These are phyloP conservation scores for Nicotiana undulata DNA, from an alignment of 257 asterid genomes.

Conservation along the genomic window DNA sequence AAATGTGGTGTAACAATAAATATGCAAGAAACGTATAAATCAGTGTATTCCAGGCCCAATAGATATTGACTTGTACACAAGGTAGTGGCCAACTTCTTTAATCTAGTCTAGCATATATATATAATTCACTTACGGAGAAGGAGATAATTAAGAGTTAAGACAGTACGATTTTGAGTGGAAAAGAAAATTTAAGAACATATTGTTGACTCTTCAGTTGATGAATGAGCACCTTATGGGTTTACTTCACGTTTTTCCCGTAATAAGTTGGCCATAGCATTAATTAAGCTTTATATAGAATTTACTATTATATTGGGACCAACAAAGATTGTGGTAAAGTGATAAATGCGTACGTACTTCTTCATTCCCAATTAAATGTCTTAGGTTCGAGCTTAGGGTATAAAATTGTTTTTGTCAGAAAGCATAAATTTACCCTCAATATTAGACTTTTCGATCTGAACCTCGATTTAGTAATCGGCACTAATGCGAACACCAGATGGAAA, in stretches of 20 bases:
- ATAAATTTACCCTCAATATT: too few species aligned
- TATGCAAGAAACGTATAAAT: not conserved
- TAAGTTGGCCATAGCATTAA: not conserved
- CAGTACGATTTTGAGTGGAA: not conserved
- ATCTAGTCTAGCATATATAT: not conserved
- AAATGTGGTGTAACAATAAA: not conserved
- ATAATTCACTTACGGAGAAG: not conserved
- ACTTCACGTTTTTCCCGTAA: not conserved
- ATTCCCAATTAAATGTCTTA: too few species aligned
- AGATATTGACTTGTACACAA: not conserved
- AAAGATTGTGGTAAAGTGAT: too few species aligned
- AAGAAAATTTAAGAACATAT: not conserved
- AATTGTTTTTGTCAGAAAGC: too few species aligned
- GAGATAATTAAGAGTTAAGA: not conserved
- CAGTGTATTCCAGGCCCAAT: not conserved
- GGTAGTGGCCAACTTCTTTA: not conserved
- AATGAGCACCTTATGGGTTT: not conserved
- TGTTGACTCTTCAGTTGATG: constrained; percentile 1
- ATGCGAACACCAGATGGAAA: too few species aligned
- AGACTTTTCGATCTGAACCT: too few species aligned
- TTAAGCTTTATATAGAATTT: not conserved
- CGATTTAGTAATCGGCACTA: too few species aligned
- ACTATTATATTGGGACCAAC: not conserved
- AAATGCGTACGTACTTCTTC: too few species aligned
- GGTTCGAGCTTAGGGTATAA: too few species aligned